Evolutionary conservation across 176 grass and related monocot genomes (phyloP).

Genomic region (Juncus effusus): DNA sequence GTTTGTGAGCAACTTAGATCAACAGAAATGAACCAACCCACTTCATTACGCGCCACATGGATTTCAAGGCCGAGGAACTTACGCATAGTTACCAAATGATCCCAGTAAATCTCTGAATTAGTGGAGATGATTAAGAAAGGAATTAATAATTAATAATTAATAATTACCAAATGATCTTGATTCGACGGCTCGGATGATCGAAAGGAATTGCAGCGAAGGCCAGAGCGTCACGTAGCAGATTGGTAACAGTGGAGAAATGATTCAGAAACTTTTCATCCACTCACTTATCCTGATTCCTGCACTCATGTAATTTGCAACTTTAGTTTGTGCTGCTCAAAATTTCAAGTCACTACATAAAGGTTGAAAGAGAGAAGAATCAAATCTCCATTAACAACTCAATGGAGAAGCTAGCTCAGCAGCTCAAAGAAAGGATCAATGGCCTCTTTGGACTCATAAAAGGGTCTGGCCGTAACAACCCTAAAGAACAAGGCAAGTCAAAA

Average conservation of each 20-base stretch:
- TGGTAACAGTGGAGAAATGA: slow-evolving; percentile 20
- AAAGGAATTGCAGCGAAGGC: slow-evolving; percentile 40
- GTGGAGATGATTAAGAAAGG: no score
- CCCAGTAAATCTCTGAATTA: background rate
- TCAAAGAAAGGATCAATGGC: slow-evolving; percentile 37
- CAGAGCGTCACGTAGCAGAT: slow-evolving; percentile 35
- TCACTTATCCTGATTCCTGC: no score
- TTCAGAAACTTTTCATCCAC: no score
- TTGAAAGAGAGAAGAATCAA: background rate
- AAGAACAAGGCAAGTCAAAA: slow-evolving; percentile 19
- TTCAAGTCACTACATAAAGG: no score
- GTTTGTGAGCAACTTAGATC: no score
- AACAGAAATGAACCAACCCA: background rate
- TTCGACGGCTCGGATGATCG: slow-evolving; percentile 10
- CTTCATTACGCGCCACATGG: background rate
- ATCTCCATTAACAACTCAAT: slow-evolving; percentile 11
- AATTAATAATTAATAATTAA: no score
- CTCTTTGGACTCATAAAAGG: slow-evolving; percentile 27
- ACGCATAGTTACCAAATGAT: slow-evolving; percentile 1
- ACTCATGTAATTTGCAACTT: no score
- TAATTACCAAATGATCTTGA: slow-evolving; percentile 31
- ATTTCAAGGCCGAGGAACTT: slow-evolving; percentile 1
- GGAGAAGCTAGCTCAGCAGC: slow-evolving; percentile 24
- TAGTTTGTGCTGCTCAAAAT: no score
- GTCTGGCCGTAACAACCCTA: background rate